Evolutionary conservation across 2,329 filamentous ascomycete species (phyloP).

Genomic region (Biscogniauxia mediterranea): DNA sequence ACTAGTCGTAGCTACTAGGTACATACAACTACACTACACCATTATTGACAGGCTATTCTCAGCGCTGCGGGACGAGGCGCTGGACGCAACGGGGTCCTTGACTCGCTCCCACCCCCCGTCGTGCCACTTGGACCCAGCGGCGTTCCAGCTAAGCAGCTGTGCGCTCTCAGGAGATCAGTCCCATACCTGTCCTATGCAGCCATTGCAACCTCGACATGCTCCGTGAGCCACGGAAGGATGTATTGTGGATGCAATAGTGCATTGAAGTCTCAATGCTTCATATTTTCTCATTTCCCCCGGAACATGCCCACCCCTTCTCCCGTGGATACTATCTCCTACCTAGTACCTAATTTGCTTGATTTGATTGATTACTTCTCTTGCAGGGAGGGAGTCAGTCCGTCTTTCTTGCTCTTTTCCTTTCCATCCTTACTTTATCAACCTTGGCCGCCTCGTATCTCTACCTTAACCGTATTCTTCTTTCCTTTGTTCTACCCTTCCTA

Average conservation of each 20-base stretch:
- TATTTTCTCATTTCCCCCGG: conserved; percentile 33
- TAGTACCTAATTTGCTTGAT: conserved; percentile 29
- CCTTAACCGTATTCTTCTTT: conserved; percentile 21
- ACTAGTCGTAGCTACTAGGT: neutral
- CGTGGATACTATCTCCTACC: conserved; percentile 25
- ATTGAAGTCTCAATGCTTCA: conserved; percentile 33
- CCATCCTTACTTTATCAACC: conserved; percentile 19
- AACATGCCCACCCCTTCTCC: conserved; percentile 32
- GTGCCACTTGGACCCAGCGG: conserved; percentile 3
- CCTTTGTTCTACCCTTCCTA: conserved; percentile 29
- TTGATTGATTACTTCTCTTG: conserved; percentile 32
- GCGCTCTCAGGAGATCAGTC: neutral
- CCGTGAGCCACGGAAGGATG: conserved; percentile 26
- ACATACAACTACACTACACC: too few species aligned
- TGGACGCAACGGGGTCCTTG: conserved; percentile 11
- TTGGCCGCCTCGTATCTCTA: conserved; percentile 21
- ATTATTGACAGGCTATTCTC: conserved; percentile 18
- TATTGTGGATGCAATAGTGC: conserved; percentile 33
- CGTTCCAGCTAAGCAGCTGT: conserved; percentile 20
- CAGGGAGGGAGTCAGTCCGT: conserved; percentile 9
- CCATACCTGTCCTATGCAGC: neutral
- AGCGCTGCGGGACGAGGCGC: conserved; percentile 25
- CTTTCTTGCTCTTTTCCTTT: conserved; percentile 16
- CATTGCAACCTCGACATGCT: conserved; percentile 18
- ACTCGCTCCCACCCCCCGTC: neutral